phyloP scores from a whole-genome alignment of 1,284 basidiomycete genomes.

The Erythrobasidium hasegawianum region DNA sequence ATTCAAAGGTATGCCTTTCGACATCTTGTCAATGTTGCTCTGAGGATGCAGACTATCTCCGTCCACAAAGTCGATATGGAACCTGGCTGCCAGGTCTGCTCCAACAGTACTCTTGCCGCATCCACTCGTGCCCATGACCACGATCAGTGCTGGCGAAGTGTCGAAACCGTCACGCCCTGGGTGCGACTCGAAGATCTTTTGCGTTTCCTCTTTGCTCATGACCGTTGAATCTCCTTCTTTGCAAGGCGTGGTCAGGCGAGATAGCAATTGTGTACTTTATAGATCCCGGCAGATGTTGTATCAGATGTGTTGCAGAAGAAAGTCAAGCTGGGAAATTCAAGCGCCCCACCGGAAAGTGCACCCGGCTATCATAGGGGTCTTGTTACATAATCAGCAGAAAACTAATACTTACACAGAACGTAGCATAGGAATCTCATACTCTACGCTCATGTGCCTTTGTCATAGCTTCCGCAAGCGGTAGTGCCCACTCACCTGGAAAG shows the following conservation, averaged over 20 bases:
- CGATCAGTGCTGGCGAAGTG: constrained; percentile 35
- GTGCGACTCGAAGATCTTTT: constrained; percentile 26
- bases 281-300: no score
- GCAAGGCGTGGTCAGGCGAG: no score
- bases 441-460: no score
- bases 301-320: no score
- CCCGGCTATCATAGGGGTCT: no score
- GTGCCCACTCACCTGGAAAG: not conserved
- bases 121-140: constrained; percentile 43
- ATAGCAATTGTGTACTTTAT: no score
- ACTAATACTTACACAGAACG: no score
- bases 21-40: constrained; percentile 85
- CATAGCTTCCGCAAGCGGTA: not conserved
- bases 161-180: constrained; percentile 4
- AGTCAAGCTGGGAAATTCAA: no score
- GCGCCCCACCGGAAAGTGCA: no score
- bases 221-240: no score
- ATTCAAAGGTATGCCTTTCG: constrained; percentile 66
- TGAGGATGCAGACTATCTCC: constrained; percentile 83
- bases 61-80: constrained; percentile 74
- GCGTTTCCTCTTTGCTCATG: not conserved
- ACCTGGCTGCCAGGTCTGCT: constrained; percentile 57
- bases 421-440: no score
- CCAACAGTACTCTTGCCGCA: constrained; percentile 38
- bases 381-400: no score